Conservation (phyloP, 2,329 filamentous ascomycete genomes). For the Gyromitra esculenta region DNA sequence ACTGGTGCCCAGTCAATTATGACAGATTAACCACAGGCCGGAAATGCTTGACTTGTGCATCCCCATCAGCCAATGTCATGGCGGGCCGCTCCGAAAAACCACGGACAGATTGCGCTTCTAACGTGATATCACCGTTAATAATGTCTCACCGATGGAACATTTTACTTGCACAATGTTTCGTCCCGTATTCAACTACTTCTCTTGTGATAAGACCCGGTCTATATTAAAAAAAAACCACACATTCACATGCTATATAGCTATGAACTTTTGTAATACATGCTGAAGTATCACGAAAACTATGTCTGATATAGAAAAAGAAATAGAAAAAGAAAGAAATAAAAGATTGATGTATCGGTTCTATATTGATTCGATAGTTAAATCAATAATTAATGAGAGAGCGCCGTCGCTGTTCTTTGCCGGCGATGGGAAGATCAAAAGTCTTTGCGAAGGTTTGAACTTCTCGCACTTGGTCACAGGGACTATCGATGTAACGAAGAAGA, state of each 20-base stretch:
- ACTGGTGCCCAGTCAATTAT: conserved; percentile 26
- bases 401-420: background rate
- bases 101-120: conserved; percentile 27
- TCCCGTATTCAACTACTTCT: background rate
- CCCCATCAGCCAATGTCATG: conserved; percentile 31
- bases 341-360: too few relatives aligned
- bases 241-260: background rate
- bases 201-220: background rate
- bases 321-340: too few relatives aligned
- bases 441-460: background rate
- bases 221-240: background rate
- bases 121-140: conserved; percentile 13
- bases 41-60: conserved; percentile 11
- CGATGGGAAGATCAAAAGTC: background rate
- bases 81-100: conserved; percentile 48
- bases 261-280: background rate
- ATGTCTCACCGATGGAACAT: conserved; percentile 20
- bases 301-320: background rate
- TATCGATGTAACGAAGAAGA: conserved; percentile 14
- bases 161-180: conserved; percentile 11
- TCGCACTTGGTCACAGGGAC: conserved; percentile 13
- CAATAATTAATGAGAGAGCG: too few relatives aligned
- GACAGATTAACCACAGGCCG: conserved; percentile 19
- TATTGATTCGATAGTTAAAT: too few relatives aligned
- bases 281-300: background rate